Conservation (phyloP, 441 rosid species). For the Populus hybrid region DNA sequence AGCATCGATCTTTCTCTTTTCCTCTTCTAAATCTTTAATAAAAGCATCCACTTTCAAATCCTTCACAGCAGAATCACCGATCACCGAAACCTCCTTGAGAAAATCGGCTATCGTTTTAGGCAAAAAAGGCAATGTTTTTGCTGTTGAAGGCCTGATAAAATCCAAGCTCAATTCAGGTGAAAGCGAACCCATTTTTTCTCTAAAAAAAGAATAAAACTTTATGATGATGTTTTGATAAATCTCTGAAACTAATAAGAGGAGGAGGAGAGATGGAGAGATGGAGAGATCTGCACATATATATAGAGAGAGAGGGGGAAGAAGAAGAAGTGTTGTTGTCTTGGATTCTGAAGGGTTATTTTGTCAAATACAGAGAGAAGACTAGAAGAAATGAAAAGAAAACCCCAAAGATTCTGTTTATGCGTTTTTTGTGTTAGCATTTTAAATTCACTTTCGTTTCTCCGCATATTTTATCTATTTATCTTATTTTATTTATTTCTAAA, state of each 20-base stretch:
- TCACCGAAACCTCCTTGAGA: slow-evolving; percentile 41
- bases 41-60: slow-evolving; percentile 45
- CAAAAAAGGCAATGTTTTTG: slow-evolving; percentile 21
- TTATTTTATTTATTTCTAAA: not conserved
- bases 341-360: not conserved
- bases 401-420: slow-evolving; percentile 32
- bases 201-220: not conserved
- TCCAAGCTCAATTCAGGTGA: slow-evolving; percentile 70
- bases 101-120: slow-evolving; percentile 59
- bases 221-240: not conserved
- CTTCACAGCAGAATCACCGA: slow-evolving; percentile 39
- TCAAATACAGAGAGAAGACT: not conserved
- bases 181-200: slow-evolving; percentile 46
- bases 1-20: slow-evolving; percentile 75
- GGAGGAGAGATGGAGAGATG: slow-evolving; percentile 23
- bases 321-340: not conserved
- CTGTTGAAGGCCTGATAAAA: slow-evolving; percentile 31
- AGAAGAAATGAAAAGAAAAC: slow-evolving; percentile 4
- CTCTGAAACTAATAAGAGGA: slow-evolving; percentile 7
- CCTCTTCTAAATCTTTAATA: slow-evolving; percentile 65
- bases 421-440: slow-evolving; percentile 12
- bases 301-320: not conserved
- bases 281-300: slow-evolving; percentile 38
- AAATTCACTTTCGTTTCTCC: slow-evolving; percentile 48
- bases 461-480: slow-evolving; percentile 44